Conservation (phyloP, 306 rosid species). For the Cicer arietinum region DNA sequence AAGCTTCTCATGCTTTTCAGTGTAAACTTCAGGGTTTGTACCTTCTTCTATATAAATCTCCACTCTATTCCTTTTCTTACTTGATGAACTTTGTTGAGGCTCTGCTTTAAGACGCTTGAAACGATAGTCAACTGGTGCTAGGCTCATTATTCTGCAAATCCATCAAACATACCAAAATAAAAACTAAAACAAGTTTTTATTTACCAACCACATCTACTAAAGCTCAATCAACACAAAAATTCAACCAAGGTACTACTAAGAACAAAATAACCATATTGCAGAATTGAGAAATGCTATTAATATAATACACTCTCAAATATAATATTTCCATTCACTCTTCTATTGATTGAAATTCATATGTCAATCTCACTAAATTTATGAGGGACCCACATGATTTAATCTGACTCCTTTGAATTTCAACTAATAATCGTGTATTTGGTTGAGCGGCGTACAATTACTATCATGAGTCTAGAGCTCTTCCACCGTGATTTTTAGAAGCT, state of each 20-base stretch:
- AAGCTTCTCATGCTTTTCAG: conserved; percentile 68
- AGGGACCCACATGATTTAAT: background rate
- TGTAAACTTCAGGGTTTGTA: conserved; percentile 70
- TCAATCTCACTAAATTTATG: background rate
- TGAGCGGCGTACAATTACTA: too few species aligned
- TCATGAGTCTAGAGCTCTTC: too few species aligned
- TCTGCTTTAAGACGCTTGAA: conserved; percentile 4
- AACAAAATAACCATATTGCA: conserved; percentile 22
- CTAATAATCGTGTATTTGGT: background rate
- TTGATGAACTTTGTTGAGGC: background rate
- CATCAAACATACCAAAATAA: conserved; percentile 11
- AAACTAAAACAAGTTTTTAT: background rate
- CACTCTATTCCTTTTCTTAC: conserved; percentile 23
- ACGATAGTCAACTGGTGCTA: conserved; percentile 59
- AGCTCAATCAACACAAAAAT: conserved; percentile 25
- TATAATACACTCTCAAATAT: background rate
- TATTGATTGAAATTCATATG: background rate
- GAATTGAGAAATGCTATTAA: background rate
- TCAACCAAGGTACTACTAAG: background rate
- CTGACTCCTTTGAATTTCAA: background rate
- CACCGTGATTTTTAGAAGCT: too few species aligned
- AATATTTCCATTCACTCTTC: background rate
- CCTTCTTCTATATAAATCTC: conserved; percentile 64
- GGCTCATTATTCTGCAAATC: conserved; percentile 61
- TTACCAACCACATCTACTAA: conserved; percentile 7